Evolutionary conservation across 2,329 filamentous ascomycete genomes (phyloP).

Genomic region (Raffaelea ambrosiae): DNA sequence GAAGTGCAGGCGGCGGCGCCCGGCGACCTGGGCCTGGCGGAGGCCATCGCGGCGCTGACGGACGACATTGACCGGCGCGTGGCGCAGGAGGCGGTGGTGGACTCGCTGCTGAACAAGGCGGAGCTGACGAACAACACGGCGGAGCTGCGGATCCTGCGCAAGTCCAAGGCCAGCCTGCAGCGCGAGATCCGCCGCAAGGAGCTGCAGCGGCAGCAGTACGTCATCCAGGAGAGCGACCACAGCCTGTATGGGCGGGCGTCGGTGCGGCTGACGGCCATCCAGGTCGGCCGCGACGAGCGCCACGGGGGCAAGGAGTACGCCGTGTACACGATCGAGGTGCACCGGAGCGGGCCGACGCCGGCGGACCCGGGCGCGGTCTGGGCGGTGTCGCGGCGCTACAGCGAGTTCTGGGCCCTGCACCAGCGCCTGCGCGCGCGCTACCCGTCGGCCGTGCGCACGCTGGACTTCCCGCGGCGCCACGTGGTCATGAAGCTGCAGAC

Average conservation of each 20-base stretch:
- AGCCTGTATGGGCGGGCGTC: conserved; percentile 88
- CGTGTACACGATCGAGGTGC: conserved; percentile 87
- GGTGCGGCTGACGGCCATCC: conserved; percentile 83
- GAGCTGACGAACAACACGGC: conserved; percentile 96
- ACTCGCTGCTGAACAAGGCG: conserved; percentile 86
- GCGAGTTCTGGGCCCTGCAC: conserved; percentile 93
- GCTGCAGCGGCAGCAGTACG: conserved; percentile 91
- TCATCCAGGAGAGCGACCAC: conserved; percentile 95
- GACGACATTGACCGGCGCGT: conserved; percentile 83
- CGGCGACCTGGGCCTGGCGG: conserved; percentile 84
- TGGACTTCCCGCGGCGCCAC: conserved; percentile 86
- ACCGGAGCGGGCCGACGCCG: conserved; percentile 81
- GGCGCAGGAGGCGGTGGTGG: conserved; percentile 82
- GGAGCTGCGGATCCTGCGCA: conserved; percentile 82
- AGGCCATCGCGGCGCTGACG: conserved; percentile 83
- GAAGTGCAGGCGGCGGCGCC: conserved; percentile 91
- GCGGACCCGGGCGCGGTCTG: conserved; percentile 96
- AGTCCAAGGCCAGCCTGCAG: conserved; percentile 88
- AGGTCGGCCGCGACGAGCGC: conserved; percentile 66
- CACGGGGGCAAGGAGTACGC: conserved; percentile 72
- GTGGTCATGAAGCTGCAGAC: conserved; percentile 93
- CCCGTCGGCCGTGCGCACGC: conserved; percentile 66
- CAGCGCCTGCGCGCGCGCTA: conserved; percentile 80
- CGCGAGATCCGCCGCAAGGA: conserved; percentile 91
- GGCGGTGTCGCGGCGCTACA: conserved; percentile 87